Percentiles rank a stretch among this genome's conserved stretches.
phyloP scores from a whole-genome alignment of 208 protist genomes.

The Trypanosomatidae sp. region DNA sequence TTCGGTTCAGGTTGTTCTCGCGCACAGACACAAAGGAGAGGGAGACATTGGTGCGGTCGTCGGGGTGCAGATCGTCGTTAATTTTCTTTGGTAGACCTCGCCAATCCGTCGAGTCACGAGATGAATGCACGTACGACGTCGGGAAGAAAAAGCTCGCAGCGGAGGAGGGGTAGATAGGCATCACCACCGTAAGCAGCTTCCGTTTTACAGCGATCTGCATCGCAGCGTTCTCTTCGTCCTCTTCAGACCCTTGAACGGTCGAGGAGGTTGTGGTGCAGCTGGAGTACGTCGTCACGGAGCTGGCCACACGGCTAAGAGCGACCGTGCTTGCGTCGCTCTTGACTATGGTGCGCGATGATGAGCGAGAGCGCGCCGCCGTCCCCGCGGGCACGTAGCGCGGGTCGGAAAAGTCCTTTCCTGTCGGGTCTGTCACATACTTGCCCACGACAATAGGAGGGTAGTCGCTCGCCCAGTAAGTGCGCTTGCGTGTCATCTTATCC shows the following conservation, averaged over 20 bases:
- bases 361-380: constrained; percentile 14
- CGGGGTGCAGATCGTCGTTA: constrained; percentile 64
- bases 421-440: constrained; percentile 73
- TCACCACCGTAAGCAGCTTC: constrained; percentile 50
- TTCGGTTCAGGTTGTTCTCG: constrained; percentile 81
- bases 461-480: constrained; percentile 50
- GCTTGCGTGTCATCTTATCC: constrained; percentile 45
- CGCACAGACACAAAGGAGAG: constrained; percentile 59
- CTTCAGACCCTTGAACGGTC: constrained; percentile 9
- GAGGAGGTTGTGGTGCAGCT: constrained; percentile 18
- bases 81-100: constrained; percentile 52
- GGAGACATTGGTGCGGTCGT: constrained; percentile 53
- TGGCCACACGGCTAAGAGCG: constrained; percentile 12
- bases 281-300: constrained; percentile 14
- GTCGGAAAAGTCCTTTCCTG: constrained; percentile 78
- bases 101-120: constrained; percentile 30
- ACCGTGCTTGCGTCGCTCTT: constrained; percentile 5
- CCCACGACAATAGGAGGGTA: constrained; percentile 55
- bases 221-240: constrained; percentile 19
- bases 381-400: constrained; percentile 50
- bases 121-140: constrained; percentile 49
- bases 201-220: constrained; percentile 8
- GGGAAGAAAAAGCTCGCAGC: constrained; percentile 79
- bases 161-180: constrained; percentile 59
- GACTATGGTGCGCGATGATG: constrained; percentile 16